Percentiles rank a stretch among this genome's conserved stretches.
Conservation (phyloP, 768 basidiomycete species). For the Neoboletus magnificus region DNA sequence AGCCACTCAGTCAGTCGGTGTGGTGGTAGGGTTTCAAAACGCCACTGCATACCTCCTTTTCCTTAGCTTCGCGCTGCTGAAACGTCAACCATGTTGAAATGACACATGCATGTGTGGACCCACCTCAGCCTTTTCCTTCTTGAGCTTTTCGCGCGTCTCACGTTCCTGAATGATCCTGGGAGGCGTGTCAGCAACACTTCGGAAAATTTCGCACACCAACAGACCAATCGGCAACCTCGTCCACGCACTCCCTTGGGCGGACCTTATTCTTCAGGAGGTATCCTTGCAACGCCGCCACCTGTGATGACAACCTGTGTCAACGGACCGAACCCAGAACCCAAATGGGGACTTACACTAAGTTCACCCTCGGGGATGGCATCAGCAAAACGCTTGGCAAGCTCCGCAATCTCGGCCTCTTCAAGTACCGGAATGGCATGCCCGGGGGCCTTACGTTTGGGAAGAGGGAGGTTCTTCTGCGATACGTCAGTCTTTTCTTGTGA, state of each 20-base stretch:
- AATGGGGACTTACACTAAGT: conserved; percentile 60
- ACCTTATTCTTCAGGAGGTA: conserved; percentile 89
- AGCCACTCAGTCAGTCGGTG: conserved; percentile 1
- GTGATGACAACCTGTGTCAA: conserved; percentile 1
- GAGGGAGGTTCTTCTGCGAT: conserved; percentile 64
- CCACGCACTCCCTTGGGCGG: conserved; percentile 81
- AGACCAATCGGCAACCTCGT: conserved; percentile 73
- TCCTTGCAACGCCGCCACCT: conserved; percentile 84
- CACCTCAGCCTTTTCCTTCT: conserved; percentile 72
- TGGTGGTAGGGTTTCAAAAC: neutral
- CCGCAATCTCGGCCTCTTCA: conserved; percentile 71
- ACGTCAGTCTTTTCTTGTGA: conserved; percentile 37
- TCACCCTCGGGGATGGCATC: conserved; percentile 84
- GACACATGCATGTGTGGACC: conserved; percentile 1
- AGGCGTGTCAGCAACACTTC: neutral
- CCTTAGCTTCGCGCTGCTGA: conserved; percentile 72
- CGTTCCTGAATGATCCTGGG: conserved; percentile 67
- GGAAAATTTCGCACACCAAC: conserved; percentile 15
- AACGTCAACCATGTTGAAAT: conserved; percentile 1
- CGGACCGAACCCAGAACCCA: neutral
- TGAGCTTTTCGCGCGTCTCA: conserved; percentile 78
- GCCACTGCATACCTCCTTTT: conserved; percentile 53
- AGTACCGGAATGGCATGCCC: conserved; percentile 64
- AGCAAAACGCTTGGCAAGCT: conserved; percentile 78
- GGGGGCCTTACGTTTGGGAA: conserved; percentile 59